These are phyloP conservation scores for Catharanthus roseus DNA, from an alignment of 257 asterid species.

Conservation along the genomic window DNA sequence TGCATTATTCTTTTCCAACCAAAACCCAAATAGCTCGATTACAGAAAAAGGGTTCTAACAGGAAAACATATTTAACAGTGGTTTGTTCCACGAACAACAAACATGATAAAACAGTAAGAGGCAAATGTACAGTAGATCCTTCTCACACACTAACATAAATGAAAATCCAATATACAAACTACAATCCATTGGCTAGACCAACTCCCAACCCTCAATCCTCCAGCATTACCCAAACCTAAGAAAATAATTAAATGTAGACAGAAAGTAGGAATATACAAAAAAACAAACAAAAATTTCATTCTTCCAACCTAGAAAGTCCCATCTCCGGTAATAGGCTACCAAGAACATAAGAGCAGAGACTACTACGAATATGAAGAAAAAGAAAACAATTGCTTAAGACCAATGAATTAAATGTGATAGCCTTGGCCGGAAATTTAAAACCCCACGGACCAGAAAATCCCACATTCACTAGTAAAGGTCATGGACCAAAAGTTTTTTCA, in stretches of 20 bases:
- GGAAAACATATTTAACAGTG: background rate
- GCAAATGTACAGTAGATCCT: background rate
- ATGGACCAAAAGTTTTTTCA: background rate
- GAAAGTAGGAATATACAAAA: background rate
- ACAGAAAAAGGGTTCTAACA: background rate
- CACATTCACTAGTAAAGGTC: background rate
- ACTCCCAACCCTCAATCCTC: background rate
- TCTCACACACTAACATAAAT: too few relatives aligned
- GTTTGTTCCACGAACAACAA: background rate
- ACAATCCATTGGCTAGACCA: background rate
- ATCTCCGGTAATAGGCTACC: background rate
- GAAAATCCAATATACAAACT: background rate
- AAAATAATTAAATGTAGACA: too few relatives aligned
- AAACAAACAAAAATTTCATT: background rate
- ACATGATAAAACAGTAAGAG: background rate
- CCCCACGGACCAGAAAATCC: background rate
- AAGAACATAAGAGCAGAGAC: background rate
- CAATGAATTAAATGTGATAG: background rate
- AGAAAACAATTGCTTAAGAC: background rate
- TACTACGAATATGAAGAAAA: background rate
- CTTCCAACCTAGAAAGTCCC: too few relatives aligned
- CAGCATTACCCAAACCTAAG: too few relatives aligned
- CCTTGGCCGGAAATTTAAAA: background rate
- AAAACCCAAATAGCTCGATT: background rate
- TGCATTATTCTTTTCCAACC: background rate